A percentile compares a stretch with the other conserved stretches of the same genome.
These are phyloP conservation scores for Malbranchea zuffiana DNA, from an alignment of 2,329 filamentous ascomycete genomes.

Conservation along the genomic window DNA sequence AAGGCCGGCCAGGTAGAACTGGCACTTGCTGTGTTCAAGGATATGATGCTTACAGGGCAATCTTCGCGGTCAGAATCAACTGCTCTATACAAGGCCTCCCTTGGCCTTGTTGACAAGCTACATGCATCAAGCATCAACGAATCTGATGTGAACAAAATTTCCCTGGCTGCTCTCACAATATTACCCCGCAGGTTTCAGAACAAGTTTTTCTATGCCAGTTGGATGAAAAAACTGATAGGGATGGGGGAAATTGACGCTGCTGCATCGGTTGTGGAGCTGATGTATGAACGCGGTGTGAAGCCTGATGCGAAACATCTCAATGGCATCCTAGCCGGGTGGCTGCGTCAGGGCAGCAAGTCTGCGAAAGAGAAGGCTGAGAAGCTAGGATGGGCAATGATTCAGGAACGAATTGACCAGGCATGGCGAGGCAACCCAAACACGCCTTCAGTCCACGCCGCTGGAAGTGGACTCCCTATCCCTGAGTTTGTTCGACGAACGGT, in stretches of 20 bases:
- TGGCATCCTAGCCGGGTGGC: conserved; percentile 67
- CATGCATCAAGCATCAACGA: conserved; percentile 34
- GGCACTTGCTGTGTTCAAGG: conserved; percentile 67
- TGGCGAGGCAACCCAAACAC: conserved; percentile 22
- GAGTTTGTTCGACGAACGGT: conserved; percentile 32
- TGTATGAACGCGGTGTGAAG: conserved; percentile 57
- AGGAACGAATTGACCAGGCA: conserved; percentile 55
- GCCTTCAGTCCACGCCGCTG: conserved; percentile 21
- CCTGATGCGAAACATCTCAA: conserved; percentile 70
- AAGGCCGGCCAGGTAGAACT: conserved; percentile 52
- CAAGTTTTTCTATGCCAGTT: conserved; percentile 75
- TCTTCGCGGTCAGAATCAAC: conserved; percentile 35
- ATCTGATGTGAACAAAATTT: conserved; percentile 38
- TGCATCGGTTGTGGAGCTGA: conserved; percentile 60
- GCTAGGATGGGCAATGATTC: conserved; percentile 68
- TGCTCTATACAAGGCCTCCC: conserved; percentile 34
- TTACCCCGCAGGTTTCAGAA: conserved; percentile 50
- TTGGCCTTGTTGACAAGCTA: conserved; percentile 31
- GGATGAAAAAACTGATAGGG: conserved; percentile 74
- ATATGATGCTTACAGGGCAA: conserved; percentile 66
- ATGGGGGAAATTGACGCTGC: conserved; percentile 61
- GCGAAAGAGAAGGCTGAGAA: conserved; percentile 53
- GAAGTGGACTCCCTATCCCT: conserved; percentile 22
- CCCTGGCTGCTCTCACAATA: conserved; percentile 39
- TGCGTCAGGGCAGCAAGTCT: conserved; percentile 49